Percentiles rank a stretch among this genome's conserved stretches.
phyloP scores from a whole-genome alignment of 1,139 yeast species.

The Saccharomyces hybrid region DNA sequence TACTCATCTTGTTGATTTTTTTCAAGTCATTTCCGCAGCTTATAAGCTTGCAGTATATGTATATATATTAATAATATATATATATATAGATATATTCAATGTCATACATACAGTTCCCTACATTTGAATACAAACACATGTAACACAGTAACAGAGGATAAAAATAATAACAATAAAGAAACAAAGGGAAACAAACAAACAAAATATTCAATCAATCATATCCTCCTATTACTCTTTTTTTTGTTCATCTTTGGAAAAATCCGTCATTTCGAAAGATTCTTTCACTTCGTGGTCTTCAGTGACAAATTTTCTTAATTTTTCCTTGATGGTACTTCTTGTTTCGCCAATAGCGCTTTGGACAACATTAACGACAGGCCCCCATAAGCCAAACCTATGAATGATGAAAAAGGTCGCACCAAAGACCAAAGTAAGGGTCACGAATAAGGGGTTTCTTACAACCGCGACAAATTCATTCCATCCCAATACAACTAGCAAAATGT shows the following conservation, averaged over 20 bases:
- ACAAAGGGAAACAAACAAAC: background rate
- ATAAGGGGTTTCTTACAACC: conserved; percentile 71
- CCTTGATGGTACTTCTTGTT: conserved; percentile 48
- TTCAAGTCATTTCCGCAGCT: background rate
- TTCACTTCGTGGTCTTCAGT: conserved; percentile 25
- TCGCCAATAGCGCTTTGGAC: conserved; percentile 52
- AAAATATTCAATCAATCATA: background rate
- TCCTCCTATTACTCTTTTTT: conserved; percentile 2
- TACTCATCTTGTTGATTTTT: background rate
- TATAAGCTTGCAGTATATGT: background rate
- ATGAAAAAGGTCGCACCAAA: conserved; percentile 56
- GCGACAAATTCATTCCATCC: conserved; percentile 98
- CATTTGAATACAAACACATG: background rate
- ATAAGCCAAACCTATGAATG: conserved; percentile 61
- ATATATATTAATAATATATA: background rate
- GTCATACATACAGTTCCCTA: background rate
- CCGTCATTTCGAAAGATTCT: conserved; percentile 12
- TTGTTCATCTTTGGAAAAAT: conserved; percentile 5
- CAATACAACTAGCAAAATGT: conserved; percentile 58
- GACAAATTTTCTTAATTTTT: conserved; percentile 39
- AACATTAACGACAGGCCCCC: conserved; percentile 67
- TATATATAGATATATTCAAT: background rate
- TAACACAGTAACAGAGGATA: background rate
- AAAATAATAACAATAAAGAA: background rate
- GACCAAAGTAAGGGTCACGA: conserved; percentile 52